A percentile compares a stretch with the other conserved stretches of the same genome.
These are phyloP conservation scores for Leishmania lainsoni DNA, from an alignment of 208 protist genomes.

Conservation along the genomic window DNA sequence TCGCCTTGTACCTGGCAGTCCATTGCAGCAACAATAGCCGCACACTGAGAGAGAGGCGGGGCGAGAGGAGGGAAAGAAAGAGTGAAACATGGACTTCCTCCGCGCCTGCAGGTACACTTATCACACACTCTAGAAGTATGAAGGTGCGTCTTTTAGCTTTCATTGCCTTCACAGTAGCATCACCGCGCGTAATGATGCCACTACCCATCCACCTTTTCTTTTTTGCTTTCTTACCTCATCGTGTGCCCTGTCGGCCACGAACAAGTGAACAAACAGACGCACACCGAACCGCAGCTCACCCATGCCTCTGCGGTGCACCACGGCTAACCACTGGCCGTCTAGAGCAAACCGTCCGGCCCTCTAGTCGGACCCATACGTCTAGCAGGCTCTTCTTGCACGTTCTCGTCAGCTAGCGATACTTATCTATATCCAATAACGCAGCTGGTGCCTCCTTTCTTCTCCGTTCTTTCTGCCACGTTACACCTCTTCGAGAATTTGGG, in stretches of 20 bases:
- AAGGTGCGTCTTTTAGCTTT: neutral
- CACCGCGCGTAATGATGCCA: neutral
- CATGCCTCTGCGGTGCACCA: neutral
- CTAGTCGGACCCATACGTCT: neutral
- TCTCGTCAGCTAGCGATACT: neutral
- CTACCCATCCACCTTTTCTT: neutral
- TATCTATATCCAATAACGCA: neutral
- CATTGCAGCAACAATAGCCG: neutral
- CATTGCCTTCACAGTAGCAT: neutral
- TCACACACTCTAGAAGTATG: neutral
- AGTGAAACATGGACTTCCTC: neutral
- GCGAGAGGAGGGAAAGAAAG: neutral
- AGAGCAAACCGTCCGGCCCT: neutral
- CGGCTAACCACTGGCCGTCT: neutral
- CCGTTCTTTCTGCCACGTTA: conserved; percentile 31
- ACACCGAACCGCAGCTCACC: neutral
- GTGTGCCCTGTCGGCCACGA: neutral
- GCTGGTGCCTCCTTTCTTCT: neutral
- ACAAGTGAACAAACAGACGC: neutral
- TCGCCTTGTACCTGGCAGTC: neutral
- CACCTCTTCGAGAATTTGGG: conserved; percentile 29
- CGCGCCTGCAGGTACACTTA: neutral
- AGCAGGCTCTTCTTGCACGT: neutral
- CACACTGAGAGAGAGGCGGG: too few species aligned
- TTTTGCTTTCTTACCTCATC: neutral